Evolutionary conservation across 1,284 basidiomycete species (phyloP), one percentile per base, ranked within the genome.

Genomic region (Pseudomicrostroma phylloplanum): DNA sequence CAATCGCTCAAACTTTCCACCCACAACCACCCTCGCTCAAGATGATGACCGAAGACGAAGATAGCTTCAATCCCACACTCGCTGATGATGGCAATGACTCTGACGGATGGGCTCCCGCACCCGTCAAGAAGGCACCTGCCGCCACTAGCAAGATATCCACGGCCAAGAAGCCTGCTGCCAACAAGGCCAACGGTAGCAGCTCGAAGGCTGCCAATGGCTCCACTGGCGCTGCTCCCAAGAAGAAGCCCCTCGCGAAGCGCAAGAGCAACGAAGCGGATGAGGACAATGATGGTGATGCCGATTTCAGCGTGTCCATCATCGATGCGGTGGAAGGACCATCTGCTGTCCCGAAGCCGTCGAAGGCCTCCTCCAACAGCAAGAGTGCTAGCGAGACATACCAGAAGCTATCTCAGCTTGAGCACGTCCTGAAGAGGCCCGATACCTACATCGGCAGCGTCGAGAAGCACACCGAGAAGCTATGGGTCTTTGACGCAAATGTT

Each of bases 381-480:
- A 88, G 86, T 8, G 91, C 90, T 0, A 92, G 91, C 15, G 91
- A 97, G 78, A 93, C 86, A 57, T 96, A 96, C 78, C 88, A 88
- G 65, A 96, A 94, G 93, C 85, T 98, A 62, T 88, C 92, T 0
- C 94, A 96, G 87, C 83, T 96, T 19, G 92, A 99, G 78, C 96
- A 98, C 74, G 91, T 98, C 69, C 84, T 98, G 64, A 90, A 90
- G 80, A 90, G 96, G 64, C 96, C 96, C 1, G 96, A 99, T 81
- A 92, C 93, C 0, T 99, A 98, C 81, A 98, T 99, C 66, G 96
- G 77, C 55, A 76, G 74, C 66, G 72, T 79, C 60, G 76, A 77
- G 63, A 67, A 68, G 60, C 76, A 76, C 58, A 74, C 70, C 48
- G 73, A 77, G 62, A 67, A 70, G 54, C 72, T 79, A 42, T 79